These are phyloP conservation scores for Vaccinium corymbosum DNA, from an alignment of 148 eudicot species.

Conservation along the genomic window DNA sequence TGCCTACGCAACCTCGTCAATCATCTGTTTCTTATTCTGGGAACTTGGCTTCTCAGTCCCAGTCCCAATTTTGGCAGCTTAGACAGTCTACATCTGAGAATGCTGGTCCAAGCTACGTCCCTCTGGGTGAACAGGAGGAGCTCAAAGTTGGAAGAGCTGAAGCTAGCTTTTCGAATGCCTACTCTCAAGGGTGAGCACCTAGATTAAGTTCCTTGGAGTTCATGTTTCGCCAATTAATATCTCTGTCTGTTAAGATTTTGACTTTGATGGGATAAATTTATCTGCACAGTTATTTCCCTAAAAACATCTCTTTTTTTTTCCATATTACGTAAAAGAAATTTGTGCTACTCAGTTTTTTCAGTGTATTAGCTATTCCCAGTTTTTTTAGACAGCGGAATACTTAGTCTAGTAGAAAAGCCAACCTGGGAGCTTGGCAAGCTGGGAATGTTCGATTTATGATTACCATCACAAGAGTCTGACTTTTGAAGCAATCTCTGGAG, in stretches of 20 bases:
- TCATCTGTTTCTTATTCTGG: slow-evolving; percentile 42
- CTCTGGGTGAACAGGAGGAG: slow-evolving; percentile 32
- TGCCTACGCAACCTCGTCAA: slow-evolving; percentile 28
- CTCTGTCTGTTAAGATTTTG: background rate
- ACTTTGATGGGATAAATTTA: background rate
- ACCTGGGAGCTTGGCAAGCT: background rate
- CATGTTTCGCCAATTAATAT: background rate
- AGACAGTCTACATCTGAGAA: slow-evolving; percentile 37
- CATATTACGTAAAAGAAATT: background rate
- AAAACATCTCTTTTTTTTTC: background rate
- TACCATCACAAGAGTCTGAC: background rate
- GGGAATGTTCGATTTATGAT: background rate
- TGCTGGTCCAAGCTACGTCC: slow-evolving; percentile 32
- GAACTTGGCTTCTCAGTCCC: slow-evolving; percentile 38
- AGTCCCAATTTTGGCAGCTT: slow-evolving; percentile 29
- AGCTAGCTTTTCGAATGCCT: slow-evolving; percentile 51
- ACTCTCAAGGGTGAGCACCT: slow-evolving; percentile 76
- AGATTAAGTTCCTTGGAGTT: background rate
- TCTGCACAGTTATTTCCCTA: background rate
- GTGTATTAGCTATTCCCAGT: background rate
- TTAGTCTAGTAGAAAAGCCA: background rate
- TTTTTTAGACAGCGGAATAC: background rate
- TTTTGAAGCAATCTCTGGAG: background rate
- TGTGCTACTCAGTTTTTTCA: background rate
- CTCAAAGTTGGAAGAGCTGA: slow-evolving; percentile 39